Percentiles rank a stretch among this genome's conserved stretches.
These are phyloP conservation scores for Leishmania major DNA, from an alignment of 208 protist genomes.

Conservation along the genomic window DNA sequence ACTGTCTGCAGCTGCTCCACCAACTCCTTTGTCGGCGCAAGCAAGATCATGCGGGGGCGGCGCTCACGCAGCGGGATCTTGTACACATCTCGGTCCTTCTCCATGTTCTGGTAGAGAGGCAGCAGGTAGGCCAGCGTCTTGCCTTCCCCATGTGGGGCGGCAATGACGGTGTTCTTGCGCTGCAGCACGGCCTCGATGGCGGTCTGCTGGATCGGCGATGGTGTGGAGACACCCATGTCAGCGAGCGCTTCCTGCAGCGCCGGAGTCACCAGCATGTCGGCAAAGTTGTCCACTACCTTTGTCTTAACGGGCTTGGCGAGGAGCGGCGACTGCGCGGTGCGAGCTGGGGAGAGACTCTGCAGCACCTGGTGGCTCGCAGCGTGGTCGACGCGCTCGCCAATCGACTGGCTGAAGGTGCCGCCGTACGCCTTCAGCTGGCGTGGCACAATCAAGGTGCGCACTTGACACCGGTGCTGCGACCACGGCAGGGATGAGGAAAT, in stretches of 20 bases:
- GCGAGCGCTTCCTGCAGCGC: conserved; percentile 48
- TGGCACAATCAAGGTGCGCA: conserved; percentile 65
- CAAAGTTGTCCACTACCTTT: conserved; percentile 61
- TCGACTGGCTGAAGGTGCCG: conserved; percentile 68
- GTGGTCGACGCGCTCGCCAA: conserved; percentile 71
- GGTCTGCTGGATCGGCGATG: conserved; percentile 84
- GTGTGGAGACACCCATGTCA: conserved; percentile 52
- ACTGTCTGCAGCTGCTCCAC: conserved; percentile 71
- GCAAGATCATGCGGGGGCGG: conserved; percentile 83
- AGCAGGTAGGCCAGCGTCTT: conserved; percentile 87
- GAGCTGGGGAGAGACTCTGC: conserved; percentile 67
- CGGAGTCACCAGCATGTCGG: conserved; percentile 56
- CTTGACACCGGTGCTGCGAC: conserved; percentile 18
- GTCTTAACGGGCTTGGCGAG: conserved; percentile 69
- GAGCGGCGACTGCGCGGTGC: conserved; percentile 48
- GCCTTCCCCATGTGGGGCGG: conserved; percentile 83
- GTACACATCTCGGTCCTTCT: conserved; percentile 88
- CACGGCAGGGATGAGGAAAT: neutral
- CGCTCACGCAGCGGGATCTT: conserved; percentile 82
- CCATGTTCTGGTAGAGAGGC: conserved; percentile 86
- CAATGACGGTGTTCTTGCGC: conserved; percentile 71
- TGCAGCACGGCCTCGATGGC: conserved; percentile 76
- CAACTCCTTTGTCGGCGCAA: conserved; percentile 77
- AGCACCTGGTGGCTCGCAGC: conserved; percentile 58
- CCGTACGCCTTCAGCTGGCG: conserved; percentile 83